phyloP scores from a whole-genome alignment of 305 asterid genomes.

The Fraxinus albicans region DNA sequence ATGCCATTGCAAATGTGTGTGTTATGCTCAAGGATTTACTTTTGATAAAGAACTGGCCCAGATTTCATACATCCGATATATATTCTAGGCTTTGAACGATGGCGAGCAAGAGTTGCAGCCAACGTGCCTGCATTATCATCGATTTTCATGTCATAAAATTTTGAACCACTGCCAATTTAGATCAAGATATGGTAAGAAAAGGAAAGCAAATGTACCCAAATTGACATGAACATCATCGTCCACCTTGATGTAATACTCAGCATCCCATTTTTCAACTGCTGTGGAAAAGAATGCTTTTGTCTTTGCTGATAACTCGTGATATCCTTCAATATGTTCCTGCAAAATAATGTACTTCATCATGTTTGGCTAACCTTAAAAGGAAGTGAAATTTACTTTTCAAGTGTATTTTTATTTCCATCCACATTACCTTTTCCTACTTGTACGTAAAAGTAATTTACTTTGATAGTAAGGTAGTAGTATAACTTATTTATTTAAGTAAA shows the following conservation, averaged over 20 bases:
- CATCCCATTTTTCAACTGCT: slow-evolving; percentile 71
- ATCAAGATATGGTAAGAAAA: not conserved
- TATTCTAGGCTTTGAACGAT: slow-evolving; percentile 60
- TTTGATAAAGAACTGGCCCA: slow-evolving; percentile 73
- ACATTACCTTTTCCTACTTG: not conserved
- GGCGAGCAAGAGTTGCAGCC: slow-evolving; percentile 67
- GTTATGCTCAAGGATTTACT: slow-evolving; percentile 32
- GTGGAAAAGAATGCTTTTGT: slow-evolving; percentile 70
- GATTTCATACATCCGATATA: slow-evolving; percentile 91
- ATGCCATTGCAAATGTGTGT: not conserved
- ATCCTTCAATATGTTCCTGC: slow-evolving; percentile 81
- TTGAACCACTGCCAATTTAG: not conserved
- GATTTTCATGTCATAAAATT: not conserved
- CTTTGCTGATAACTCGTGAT: slow-evolving; percentile 78
- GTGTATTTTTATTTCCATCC: not conserved
- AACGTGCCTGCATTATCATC: slow-evolving; percentile 50
- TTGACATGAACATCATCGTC: slow-evolving; percentile 91
- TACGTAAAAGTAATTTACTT: not conserved
- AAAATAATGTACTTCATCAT: not conserved
- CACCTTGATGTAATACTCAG: slow-evolving; percentile 73
- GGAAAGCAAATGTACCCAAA: slow-evolving; percentile 45
- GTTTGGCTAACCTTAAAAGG: not conserved
- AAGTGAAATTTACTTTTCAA: not conserved
- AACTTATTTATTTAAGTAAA: not conserved
- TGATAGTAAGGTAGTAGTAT: not conserved